phyloP scores from a whole-genome alignment of 1,284 basidiomycete genomes.

The Gymnopus androsaceus region DNA sequence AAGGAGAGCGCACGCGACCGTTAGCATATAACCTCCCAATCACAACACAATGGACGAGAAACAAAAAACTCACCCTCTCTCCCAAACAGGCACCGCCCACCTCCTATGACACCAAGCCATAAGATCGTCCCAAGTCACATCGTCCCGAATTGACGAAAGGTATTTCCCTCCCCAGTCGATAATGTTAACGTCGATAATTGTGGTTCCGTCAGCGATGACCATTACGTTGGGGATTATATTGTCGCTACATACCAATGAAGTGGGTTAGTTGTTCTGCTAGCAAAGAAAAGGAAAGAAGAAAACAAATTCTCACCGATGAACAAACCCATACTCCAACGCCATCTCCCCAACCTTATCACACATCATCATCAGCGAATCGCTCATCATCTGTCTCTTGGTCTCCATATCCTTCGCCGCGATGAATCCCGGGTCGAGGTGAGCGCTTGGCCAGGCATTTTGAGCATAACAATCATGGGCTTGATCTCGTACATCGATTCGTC shows the following conservation, averaged over 20 bases:
- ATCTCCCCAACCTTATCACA: slow-evolving; percentile 1
- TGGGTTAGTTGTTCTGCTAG: no score
- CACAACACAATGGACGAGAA: no score
- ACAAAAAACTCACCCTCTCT: neutral
- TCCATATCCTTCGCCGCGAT: neutral
- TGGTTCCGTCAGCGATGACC: neutral
- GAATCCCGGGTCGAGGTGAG: neutral
- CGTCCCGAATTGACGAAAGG: slow-evolving; percentile 3
- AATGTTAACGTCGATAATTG: slow-evolving; percentile 2
- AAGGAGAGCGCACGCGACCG: no score
- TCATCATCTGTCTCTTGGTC: slow-evolving; percentile 3
- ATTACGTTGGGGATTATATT: slow-evolving; percentile 5
- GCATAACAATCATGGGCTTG: slow-evolving; percentile 7
- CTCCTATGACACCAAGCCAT: slow-evolving; percentile 5
- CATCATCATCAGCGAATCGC: neutral
- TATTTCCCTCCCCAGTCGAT: slow-evolving; percentile 9
- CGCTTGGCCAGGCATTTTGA: slow-evolving; percentile 1
- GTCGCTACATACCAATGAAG: neutral
- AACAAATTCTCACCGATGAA: neutral
- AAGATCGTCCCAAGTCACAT: slow-evolving; percentile 8
- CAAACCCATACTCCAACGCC: slow-evolving; percentile 2
- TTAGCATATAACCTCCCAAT: no score
- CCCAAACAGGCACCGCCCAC: slow-evolving; percentile 3
- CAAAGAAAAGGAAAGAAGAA: no score
- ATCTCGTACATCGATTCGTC: neutral